Base-by-base conservation (phyloP, 148 eudicot species). In the Cornus suecica region DNA sequence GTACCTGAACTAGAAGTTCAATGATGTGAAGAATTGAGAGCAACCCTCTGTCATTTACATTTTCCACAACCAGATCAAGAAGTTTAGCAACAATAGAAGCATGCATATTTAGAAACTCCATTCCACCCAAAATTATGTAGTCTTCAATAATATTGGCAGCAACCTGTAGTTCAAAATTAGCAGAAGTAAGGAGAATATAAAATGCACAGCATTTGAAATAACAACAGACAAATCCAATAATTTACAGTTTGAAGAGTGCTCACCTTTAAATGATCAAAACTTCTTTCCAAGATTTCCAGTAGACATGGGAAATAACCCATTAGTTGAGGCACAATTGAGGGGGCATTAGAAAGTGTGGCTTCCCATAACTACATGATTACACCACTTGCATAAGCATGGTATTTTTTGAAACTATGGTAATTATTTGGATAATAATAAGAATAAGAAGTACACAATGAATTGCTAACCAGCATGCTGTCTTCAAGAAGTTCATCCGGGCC, bases 401-500 rank as follows among this genome's bases (percentile, higher is more conserved):
- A 8, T 31, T 14, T 15, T 27, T 32, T 52, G 11, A 51, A 18
- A 10, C 45, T 6, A 42, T 18, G 60, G 30, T 23, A 54, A n/a
- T 42, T n/a, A 45, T 27, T 13, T 42, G 8, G 54, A 16, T 3
- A 48, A 48, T 11, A 13, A 48, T 48, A 1, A 58, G 30, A 10
- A 3, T 27, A 51, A 54, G 15, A 22, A 62, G 41, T 69, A 31
- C 25, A 73, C 51, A 58, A 20, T 32, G 51, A 79, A 42, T 14
- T 31, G 69, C 88, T 85, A 56, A 92, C 97, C 94, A 84, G 86
- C 94, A 95, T 86, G 86, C 97, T 88, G 82, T 95, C 99, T 85
- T 95, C 99, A 87, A 95, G 80, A 76, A 92, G 97, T 78, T 95
- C 99, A 85, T 95, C 99, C 23, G 97, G 93, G 84, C 97, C 89